Conservation (phyloP, 805 yeast genomes). For the Saccharomycopsis sp. region DNA sequence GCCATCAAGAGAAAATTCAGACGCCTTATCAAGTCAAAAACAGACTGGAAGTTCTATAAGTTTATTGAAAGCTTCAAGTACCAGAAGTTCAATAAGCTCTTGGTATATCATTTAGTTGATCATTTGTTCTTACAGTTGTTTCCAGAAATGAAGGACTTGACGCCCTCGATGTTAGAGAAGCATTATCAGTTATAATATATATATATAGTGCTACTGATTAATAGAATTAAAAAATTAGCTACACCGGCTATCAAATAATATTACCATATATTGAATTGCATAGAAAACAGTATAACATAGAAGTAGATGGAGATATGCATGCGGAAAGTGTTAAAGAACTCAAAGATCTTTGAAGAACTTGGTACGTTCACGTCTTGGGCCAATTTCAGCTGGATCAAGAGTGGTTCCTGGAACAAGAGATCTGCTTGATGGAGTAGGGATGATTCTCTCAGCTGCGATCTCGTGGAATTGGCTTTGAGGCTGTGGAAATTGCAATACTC, state of each 20-base stretch:
- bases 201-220: background rate
- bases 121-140: slow-evolving; percentile 33
- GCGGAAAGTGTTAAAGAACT: background rate
- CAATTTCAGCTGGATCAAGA: slow-evolving; percentile 11
- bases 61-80: slow-evolving; percentile 33
- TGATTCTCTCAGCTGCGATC: slow-evolving; percentile 11
- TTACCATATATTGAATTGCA: background rate
- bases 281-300: too few relatives aligned
- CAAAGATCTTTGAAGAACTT: slow-evolving; percentile 20
- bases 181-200: slow-evolving; percentile 6
- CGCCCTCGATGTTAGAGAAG: slow-evolving; percentile 19
- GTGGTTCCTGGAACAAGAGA: slow-evolving; percentile 17
- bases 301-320: too few relatives aligned
- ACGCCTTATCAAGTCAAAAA: slow-evolving; percentile 16
- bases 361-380: slow-evolving; percentile 20
- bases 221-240: background rate
- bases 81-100: slow-evolving; percentile 36
- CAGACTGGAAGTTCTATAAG: slow-evolving; percentile 20
- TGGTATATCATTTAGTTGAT: slow-evolving; percentile 38
- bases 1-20: slow-evolving; percentile 5
- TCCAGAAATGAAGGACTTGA: slow-evolving; percentile 30
- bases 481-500: slow-evolving; percentile 18
- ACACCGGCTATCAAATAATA: background rate
- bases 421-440: slow-evolving; percentile 17
- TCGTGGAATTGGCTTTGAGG: slow-evolving; percentile 20